Evolutionary conservation across 768 basidiomycete genomes (phyloP), one percentile per base, ranked within the genome.

Genomic region (Coprinopsis strossmayeri): DNA sequence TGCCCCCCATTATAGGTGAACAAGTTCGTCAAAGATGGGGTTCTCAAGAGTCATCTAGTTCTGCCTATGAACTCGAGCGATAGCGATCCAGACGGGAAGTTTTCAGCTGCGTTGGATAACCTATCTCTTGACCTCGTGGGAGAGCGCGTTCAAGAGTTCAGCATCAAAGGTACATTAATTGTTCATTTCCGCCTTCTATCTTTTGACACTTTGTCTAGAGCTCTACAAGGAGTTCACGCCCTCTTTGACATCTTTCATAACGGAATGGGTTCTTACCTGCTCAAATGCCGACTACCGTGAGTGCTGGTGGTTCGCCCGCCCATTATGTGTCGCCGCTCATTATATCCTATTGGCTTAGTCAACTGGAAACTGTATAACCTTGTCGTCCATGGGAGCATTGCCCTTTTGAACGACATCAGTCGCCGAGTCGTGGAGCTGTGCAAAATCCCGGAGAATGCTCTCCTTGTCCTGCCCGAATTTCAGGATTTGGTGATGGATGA

Each of bases 51-150:
- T 53, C 70, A 63, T 51, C 63, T 67, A 26, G 68, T 73, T n/a
- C 69, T 85, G 28, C 53, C 68, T 10, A 69, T 87, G 34, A 73
- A 78, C 2, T 71, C 77, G 3, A 58, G 65, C 1, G 74, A 73
- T 2, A 73, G 71, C 48, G 81, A 85, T 51, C 59, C 82, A 34
- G 86, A 89, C 60, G 61, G 54, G 47, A 81, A 78, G 58, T 70
- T 89, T 37, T 59, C 61, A 18, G 62, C 68, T 11, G 55, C 69
- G 4, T 50, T 87, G 28, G 58, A 60, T 1, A 55, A 53, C 1
- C 52, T 82, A 47, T 53, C 68, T 1, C 59, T 87, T 26, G 86
- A 89, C 58, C 58, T 74, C 1, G 69, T 75, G 27, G 85, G 85
- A 26, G 75, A 69, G 46, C 69, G 81, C 1, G 78, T 82, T 20